Percentiles rank a stretch among this genome's conserved stretches.
phyloP scores from a whole-genome alignment of 352 stramenopile genomes.

The Phytophthora foliorum region DNA sequence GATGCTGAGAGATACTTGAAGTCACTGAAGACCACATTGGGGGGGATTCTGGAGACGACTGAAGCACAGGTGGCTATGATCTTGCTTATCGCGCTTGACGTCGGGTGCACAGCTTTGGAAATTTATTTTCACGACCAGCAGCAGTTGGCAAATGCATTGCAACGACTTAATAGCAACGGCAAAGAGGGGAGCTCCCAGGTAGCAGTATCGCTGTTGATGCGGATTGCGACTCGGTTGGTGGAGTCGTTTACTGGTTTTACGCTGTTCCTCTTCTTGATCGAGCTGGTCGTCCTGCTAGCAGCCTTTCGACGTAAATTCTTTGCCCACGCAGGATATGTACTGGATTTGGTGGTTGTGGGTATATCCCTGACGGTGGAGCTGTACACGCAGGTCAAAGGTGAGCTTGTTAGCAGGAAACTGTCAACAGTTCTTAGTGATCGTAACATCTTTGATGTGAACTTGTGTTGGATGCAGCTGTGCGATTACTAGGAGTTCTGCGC shows the following conservation, averaged over 20 bases:
- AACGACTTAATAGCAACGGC: conserved; percentile 15
- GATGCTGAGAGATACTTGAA: conserved; percentile 6
- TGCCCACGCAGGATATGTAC: conserved; percentile 62
- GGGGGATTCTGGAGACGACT: conserved; percentile 60
- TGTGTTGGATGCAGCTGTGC: conserved; percentile 38
- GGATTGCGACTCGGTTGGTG: conserved; percentile 45
- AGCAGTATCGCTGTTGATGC: conserved; percentile 8
- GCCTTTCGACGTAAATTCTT: conserved; percentile 66
- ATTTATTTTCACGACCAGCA: conserved; percentile 49
- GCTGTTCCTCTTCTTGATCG: conserved; percentile 67
- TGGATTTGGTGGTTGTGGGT: conserved; percentile 54
- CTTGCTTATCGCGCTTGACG: conserved; percentile 59
- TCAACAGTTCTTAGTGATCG: not conserved
- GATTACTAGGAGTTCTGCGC: conserved; percentile 62
- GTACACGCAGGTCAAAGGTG: conserved; percentile 67
- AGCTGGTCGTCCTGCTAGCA: conserved; percentile 51
- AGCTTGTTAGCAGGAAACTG: not conserved
- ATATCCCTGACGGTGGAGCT: conserved; percentile 51
- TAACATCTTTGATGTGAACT: not conserved
- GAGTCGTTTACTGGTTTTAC: conserved; percentile 71
- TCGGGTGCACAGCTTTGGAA: conserved; percentile 46
- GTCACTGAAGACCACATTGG: conserved; percentile 26
- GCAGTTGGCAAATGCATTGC: conserved; percentile 32
- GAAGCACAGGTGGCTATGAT: conserved; percentile 64
- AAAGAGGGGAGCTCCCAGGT: conserved; percentile 9